Conservation (phyloP, 768 basidiomycete species). For the Calvatia gigantea region DNA sequence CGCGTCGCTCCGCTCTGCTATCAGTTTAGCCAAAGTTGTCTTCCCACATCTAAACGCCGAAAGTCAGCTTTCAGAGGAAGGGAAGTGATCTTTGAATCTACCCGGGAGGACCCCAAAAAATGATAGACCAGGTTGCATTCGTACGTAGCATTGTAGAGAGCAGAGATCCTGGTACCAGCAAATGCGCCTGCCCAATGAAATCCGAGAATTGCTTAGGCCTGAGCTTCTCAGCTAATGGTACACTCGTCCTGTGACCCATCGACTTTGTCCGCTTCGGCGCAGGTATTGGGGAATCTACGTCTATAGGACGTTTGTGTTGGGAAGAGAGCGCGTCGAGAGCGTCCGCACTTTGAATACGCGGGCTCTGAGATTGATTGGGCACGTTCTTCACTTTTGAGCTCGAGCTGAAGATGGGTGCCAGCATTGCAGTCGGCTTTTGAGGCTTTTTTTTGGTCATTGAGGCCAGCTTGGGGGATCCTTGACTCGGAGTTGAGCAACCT, state of each 20-base stretch:
- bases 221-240: conserved; percentile 70
- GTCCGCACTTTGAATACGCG: not conserved
- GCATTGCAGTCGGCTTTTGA: conserved; percentile 7
- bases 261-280: conserved; percentile 20
- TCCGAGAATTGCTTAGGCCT: conserved; percentile 62
- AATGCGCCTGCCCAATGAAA: conserved; percentile 69
- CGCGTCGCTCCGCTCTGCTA: conserved; percentile 56
- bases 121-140: conserved; percentile 54
- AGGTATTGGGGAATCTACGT: conserved; percentile 14
- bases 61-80: not conserved
- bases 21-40: conserved; percentile 71
- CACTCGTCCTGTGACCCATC: conserved; percentile 21
- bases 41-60: conserved; percentile 54
- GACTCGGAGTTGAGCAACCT: conserved; percentile 27
- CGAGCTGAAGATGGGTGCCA: conserved; percentile 42
- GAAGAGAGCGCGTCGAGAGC: conserved; percentile 6
- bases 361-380: not conserved
- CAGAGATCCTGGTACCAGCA: conserved; percentile 54
- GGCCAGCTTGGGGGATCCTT: not conserved
- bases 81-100: conserved; percentile 18
- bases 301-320: conserved; percentile 15
- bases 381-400: conserved; percentile 15
- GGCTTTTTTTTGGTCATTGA: conserved; percentile 8
- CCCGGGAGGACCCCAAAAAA: conserved; percentile 80
- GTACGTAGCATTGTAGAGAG: conserved; percentile 49